Evolutionary conservation across 371 early-diverging fungal species (phyloP).

Genomic region (Lichtheimia hyalospora): DNA sequence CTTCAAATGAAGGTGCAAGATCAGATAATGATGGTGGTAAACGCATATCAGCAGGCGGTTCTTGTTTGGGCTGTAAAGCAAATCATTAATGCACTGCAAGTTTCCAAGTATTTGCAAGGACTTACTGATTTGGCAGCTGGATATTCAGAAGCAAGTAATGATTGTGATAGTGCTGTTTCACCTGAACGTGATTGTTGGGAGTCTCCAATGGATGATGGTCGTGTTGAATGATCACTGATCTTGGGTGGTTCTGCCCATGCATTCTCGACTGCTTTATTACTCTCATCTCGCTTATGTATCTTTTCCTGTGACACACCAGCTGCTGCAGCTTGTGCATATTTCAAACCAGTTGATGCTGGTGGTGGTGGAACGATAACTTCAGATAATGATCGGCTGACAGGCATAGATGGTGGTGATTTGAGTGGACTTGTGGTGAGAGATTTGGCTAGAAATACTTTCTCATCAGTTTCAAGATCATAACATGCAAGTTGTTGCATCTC

Average conservation of each 20-base stretch:
- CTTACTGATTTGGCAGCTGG: constrained; percentile 16
- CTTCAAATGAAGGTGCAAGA: constrained; percentile 74
- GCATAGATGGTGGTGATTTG: constrained; percentile 4
- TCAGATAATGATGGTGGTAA: constrained; percentile 77
- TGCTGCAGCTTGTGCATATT: constrained; percentile 34
- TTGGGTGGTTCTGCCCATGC: constrained; percentile 33
- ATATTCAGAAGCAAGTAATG: constrained; percentile 17
- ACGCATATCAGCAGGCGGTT: constrained; percentile 28
- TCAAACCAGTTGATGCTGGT: constrained; percentile 14
- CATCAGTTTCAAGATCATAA: no score
- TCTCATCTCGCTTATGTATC: not conserved
- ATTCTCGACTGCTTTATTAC: constrained; percentile 5
- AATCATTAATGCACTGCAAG: no score
- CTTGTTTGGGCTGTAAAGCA: not conserved
- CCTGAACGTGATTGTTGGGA: constrained; percentile 6
- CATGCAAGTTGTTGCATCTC: no score
- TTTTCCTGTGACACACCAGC: constrained; percentile 16
- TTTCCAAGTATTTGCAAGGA: no score
- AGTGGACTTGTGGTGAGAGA: constrained; percentile 6
- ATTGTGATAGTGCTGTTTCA: constrained; percentile 4
- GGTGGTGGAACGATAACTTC: not conserved
- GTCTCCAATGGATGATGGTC: constrained; percentile 7
- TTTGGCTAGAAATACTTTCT: no score
- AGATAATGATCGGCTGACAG: no score
- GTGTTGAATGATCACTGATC: constrained; percentile 19